These are phyloP conservation scores for Alternaria ventricosa DNA, from an alignment of 2,329 filamentous ascomycete species.

Conservation along the genomic window DNA sequence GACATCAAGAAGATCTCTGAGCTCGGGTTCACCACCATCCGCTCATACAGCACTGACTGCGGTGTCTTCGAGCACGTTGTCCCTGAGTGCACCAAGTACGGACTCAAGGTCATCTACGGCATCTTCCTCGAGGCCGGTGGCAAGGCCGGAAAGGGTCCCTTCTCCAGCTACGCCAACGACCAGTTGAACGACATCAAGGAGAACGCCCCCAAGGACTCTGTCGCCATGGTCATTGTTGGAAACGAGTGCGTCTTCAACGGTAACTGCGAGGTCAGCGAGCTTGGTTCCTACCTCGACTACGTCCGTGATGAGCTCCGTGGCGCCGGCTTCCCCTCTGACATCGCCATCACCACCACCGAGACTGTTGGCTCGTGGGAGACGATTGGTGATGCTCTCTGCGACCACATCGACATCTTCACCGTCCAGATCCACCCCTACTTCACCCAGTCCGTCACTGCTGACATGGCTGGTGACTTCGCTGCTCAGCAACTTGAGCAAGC, in stretches of 20 bases:
- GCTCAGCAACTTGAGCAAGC: slow-evolving; percentile 74
- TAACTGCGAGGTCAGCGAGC: slow-evolving; percentile 67
- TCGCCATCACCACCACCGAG: slow-evolving; percentile 78
- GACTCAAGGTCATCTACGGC: slow-evolving; percentile 82
- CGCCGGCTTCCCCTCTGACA: slow-evolving; percentile 73
- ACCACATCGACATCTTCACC: slow-evolving; percentile 76
- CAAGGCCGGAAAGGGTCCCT: slow-evolving; percentile 50
- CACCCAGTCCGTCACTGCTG: slow-evolving; percentile 71
- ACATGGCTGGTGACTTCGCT: slow-evolving; percentile 77
- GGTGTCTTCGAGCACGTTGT: slow-evolving; percentile 78
- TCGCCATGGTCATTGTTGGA: slow-evolving; percentile 82
- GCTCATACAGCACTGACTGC: slow-evolving; percentile 94
- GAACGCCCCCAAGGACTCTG: slow-evolving; percentile 72
- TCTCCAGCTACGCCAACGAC: slow-evolving; percentile 64
- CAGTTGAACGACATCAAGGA: slow-evolving; percentile 77
- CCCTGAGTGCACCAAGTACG: slow-evolving; percentile 67
- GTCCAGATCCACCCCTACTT: slow-evolving; percentile 96
- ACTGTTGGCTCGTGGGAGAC: slow-evolving; percentile 77
- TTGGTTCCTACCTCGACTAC: slow-evolving; percentile 73
- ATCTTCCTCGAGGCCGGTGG: slow-evolving; percentile 77
- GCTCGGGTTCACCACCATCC: slow-evolving; percentile 68
- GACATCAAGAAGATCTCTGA: slow-evolving; percentile 53
- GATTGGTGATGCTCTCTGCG: slow-evolving; percentile 69
- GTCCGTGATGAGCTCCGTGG: slow-evolving; percentile 67
- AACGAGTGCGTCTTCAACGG: slow-evolving; percentile 89